A percentile compares a stretch with the other conserved stretches of the same genome.
Conservation (phyloP, 208 protist species). For the Vickermania spadyakhi region DNA sequence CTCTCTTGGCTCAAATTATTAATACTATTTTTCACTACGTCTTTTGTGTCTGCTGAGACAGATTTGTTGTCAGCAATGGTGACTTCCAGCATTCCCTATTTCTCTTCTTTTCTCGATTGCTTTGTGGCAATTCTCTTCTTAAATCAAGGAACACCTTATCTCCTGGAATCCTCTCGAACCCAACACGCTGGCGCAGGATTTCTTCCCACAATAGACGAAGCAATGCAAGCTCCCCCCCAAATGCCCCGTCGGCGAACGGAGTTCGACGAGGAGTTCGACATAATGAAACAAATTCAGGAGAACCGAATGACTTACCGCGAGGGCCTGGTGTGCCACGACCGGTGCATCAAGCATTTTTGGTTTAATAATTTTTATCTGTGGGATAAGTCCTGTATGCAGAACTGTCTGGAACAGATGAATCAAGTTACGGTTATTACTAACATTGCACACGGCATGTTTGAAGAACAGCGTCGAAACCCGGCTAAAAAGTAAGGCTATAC, state of each 20-base stretch:
- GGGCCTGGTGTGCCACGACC: constrained; percentile 68
- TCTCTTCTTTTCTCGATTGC: too few relatives aligned
- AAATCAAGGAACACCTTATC: too few relatives aligned
- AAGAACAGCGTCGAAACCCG: constrained; percentile 17
- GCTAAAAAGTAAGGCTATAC: constrained; percentile 6
- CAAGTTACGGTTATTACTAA: constrained; percentile 82
- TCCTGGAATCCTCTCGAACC: too few relatives aligned
- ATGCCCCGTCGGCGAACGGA: constrained; percentile 27
- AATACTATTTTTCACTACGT: too few relatives aligned
- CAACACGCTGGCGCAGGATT: neutral
- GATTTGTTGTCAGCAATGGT: too few relatives aligned
- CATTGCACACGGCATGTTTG: constrained; percentile 75
- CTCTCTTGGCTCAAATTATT: too few relatives aligned
- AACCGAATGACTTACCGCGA: constrained; percentile 75
- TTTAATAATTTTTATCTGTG: constrained; percentile 68
- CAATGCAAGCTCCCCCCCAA: constrained; percentile 16
- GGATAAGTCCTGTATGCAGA: constrained; percentile 79
- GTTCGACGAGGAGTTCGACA: constrained; percentile 75
- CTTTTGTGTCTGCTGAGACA: too few relatives aligned
- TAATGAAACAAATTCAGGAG: constrained; percentile 79
- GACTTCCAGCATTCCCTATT: too few relatives aligned
- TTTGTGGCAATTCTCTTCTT: too few relatives aligned
- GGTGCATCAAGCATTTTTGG: constrained; percentile 69
- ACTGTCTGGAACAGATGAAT: constrained; percentile 83
- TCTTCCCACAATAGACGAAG: neutral